Base-by-base conservation (phyloP, 129 eudicot species). In the Calendula officinalis region DNA sequence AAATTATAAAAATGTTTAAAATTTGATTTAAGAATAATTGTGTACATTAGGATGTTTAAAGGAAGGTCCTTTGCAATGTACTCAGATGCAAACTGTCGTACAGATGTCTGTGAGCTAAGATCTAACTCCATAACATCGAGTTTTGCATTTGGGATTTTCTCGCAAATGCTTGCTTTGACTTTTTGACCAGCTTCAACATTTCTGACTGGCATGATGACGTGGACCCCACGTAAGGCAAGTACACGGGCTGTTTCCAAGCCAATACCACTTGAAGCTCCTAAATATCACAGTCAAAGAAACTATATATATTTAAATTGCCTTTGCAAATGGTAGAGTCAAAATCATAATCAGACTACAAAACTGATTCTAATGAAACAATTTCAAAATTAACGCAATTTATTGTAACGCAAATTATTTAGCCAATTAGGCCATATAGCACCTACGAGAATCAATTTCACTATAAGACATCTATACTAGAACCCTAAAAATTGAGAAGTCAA, bases 221-320 rank as follows among this genome's bases (percentile, higher is more conserved):
- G 90, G 15, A 75, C 98, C n/a, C 98, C 98, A 8, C 83, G 77
- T 70, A 77, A 38, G 9, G 88, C 98, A 64, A 91, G 98, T 53
- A 83, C 86, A 47, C 96, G 85, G 1, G 91, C 39, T 5, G 96
- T 91, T 61, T 87, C 98, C 41, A 67, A 41, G 12, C 98, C 98
- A 50, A 91, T 87, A 14, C 98, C 98, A 77, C 90, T 91, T 43
- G 94, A 56, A 56, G 96, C 88, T 71, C 98, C 98, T 91, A 84
- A 38, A 27, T 49, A 51, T 33, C 37, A 42, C 4, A 70, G 54
- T 61, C 34, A 48, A 36, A 49, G 6, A n/a, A 45, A 67, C 57
- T 34, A 49, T 8, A 27, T 33, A 7, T 53, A 38, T 1, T 34
- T 34, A 34, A 44, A 37, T 56, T 27, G 43, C 22, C 43, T 35